Conservation (phyloP, 345 rosid species). For the Excoecaria cochinchinensis region DNA sequence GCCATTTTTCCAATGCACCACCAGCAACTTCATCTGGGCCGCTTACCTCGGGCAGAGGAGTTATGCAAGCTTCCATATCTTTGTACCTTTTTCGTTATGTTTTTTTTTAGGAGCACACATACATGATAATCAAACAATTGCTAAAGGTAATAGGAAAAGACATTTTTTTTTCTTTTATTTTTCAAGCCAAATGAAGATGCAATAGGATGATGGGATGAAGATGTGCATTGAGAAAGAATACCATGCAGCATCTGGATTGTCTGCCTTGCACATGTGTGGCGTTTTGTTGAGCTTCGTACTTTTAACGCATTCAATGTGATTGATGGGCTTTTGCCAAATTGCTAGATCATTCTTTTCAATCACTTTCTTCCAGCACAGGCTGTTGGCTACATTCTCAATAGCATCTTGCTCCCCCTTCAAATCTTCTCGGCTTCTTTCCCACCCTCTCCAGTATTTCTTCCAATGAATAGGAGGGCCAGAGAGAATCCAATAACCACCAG, state of each 20-base stretch:
- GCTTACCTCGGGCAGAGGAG: constrained; percentile 72
- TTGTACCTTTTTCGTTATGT: constrained; percentile 47
- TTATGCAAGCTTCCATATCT: constrained; percentile 76
- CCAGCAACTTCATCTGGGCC: constrained; percentile 75
- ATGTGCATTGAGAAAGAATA: constrained; percentile 23
- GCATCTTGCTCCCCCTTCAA: constrained; percentile 80
- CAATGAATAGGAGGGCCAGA: constrained; percentile 94
- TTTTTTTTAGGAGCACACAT: not conserved
- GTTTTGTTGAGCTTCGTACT: constrained; percentile 46
- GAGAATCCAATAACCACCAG: constrained; percentile 97
- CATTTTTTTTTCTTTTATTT: not conserved
- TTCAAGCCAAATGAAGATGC: not conserved
- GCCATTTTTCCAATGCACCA: constrained; percentile 84
- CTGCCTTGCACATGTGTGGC: constrained; percentile 67
- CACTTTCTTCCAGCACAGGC: constrained; percentile 93
- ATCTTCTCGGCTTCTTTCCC: constrained; percentile 85
- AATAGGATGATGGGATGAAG: not conserved
- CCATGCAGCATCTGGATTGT: constrained; percentile 75
- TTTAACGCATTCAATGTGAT: constrained; percentile 70
- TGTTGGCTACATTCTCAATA: constrained; percentile 75
- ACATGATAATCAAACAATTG: not conserved
- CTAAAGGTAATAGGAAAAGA: not conserved
- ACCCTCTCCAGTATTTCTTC: constrained; percentile 90
- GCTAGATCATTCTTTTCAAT: constrained; percentile 66
- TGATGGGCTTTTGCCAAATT: constrained; percentile 82